Conservation (phyloP, 2,329 filamentous ascomycete genomes). For the Cladorrhinum sp. region DNA sequence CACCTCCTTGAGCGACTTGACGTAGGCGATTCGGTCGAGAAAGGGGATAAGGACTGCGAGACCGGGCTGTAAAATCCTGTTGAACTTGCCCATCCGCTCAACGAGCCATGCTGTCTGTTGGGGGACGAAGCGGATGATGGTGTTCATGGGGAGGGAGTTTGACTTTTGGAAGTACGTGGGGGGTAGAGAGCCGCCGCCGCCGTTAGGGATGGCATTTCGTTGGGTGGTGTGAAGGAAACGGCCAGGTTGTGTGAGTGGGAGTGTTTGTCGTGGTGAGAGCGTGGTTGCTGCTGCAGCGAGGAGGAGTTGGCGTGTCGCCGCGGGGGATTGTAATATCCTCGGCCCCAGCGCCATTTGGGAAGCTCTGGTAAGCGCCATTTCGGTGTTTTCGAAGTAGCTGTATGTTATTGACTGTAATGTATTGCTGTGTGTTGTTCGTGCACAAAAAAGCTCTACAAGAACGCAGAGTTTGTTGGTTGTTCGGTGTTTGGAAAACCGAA, state of each 20-base stretch:
- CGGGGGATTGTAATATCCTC: neutral
- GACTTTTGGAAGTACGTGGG: slow-evolving; percentile 76
- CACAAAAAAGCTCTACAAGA: neutral
- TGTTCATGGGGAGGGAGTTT: slow-evolving; percentile 78
- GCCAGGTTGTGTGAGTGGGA: slow-evolving; percentile 5
- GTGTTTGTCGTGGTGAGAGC: slow-evolving; percentile 1
- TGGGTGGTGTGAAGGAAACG: slow-evolving; percentile 26
- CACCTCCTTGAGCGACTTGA: slow-evolving; percentile 93
- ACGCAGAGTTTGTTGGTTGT: neutral
- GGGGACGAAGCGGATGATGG: slow-evolving; percentile 93
- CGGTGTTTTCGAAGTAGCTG: neutral
- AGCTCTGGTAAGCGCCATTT: neutral
- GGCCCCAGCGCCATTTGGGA: neutral
- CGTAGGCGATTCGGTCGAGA: slow-evolving; percentile 93
- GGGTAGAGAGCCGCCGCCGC: slow-evolving; percentile 40
- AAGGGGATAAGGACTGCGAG: slow-evolving; percentile 86
- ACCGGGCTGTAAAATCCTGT: slow-evolving; percentile 87
- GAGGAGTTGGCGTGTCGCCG: neutral
- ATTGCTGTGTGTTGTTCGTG: neutral
- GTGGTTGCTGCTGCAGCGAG: slow-evolving; percentile 3
- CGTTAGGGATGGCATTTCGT: slow-evolving; percentile 23
- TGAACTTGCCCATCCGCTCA: slow-evolving; percentile 98
- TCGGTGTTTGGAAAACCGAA: neutral
- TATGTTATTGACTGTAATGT: neutral
- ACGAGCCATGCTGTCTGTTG: slow-evolving; percentile 99